Base-by-base conservation (phyloP, 1,284 basidiomycete species). In the Rhodotorula glutinis region DNA sequence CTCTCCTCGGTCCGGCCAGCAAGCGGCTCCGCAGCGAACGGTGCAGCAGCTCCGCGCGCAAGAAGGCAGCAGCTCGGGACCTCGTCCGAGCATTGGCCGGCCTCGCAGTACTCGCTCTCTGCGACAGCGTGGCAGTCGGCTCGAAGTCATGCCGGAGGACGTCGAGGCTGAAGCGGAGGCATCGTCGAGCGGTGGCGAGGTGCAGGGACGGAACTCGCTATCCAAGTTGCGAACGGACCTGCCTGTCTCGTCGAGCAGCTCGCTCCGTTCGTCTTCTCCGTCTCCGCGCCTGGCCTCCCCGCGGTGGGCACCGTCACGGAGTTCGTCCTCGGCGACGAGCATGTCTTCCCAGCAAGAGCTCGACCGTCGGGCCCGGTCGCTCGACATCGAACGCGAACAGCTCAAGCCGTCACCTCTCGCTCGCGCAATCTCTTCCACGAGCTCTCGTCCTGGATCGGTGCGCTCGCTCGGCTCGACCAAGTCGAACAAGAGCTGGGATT, bases 91-190 rank as follows among this genome's bases (percentile, higher is more conserved):
- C 46, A 63, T 68, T 49, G 23, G 30, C 19, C 60, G 69, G 2
- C 66, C 69, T 1, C 30, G 62, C 19, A 68, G 66, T 29, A 55
- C 62, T 14, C 63, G 54, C 7, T 63, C 47, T 29, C 58, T 71
- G 11, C 40, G 69, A 3, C 30, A 44, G 16, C 51, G 66, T 10
- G 65, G 49, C 11, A 59, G 47, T 19, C 44, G 53, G 11, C 57
- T 68, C 38, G 61, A 66, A 27, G 62, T 41, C 2, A 47, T 71
- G 54, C 69, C 66, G 7, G 69, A 68, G 41, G 63, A 65, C 41
- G 54, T 46, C 25, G 69, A 71, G 49, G 66, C 62, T 10, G 69
- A 71, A 43, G 66, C 59, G 10, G 57, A 58, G 30, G 58, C 62
- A 2, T 44, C 40, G 9, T 47, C 46, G 3, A 47, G 46, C 21